Conservation (phyloP, 495 filamentous ascomycete genomes). For the Talaromyces borbonicus region DNA sequence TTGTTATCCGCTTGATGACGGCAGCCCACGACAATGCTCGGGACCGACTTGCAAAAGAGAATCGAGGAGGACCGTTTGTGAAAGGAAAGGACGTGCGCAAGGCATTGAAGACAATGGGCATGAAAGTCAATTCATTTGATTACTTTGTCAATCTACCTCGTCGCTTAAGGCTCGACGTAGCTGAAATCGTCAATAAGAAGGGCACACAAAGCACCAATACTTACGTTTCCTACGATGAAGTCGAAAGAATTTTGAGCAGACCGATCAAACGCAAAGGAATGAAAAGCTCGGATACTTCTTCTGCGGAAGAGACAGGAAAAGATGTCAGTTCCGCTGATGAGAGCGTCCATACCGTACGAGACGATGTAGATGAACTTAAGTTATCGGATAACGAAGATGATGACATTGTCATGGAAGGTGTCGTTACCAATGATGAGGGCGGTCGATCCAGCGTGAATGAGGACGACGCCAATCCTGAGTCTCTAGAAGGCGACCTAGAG, state of each 20-base stretch:
- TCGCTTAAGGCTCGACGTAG: constrained; percentile 48
- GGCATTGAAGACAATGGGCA: constrained; percentile 32
- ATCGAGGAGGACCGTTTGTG: constrained; percentile 35
- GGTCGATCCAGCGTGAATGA: not conserved
- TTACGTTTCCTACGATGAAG: constrained; percentile 41
- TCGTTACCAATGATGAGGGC: constrained; percentile 17
- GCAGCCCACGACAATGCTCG: constrained; percentile 54
- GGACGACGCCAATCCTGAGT: too few relatives aligned
- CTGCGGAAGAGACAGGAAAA: constrained; percentile 10
- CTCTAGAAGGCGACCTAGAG: too few relatives aligned
- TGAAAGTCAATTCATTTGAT: constrained; percentile 26
- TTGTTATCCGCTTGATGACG: constrained; percentile 61
- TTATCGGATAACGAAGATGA: constrained; percentile 5
- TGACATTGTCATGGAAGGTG: too few relatives aligned
- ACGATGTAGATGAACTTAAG: constrained; percentile 8
- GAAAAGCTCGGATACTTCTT: not conserved
- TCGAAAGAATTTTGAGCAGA: constrained; percentile 39
- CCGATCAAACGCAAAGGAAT: constrained; percentile 3
- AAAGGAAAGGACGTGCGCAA: constrained; percentile 54
- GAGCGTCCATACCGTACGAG: constrained; percentile 13
- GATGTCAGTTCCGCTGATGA: constrained; percentile 16
- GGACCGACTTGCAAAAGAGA: constrained; percentile 28
- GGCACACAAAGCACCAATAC: constrained; percentile 14
- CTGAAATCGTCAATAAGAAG: constrained; percentile 28
- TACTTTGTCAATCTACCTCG: constrained; percentile 55